Conservation (phyloP, 306 rosid genomes). For the Datisca glomerata region DNA sequence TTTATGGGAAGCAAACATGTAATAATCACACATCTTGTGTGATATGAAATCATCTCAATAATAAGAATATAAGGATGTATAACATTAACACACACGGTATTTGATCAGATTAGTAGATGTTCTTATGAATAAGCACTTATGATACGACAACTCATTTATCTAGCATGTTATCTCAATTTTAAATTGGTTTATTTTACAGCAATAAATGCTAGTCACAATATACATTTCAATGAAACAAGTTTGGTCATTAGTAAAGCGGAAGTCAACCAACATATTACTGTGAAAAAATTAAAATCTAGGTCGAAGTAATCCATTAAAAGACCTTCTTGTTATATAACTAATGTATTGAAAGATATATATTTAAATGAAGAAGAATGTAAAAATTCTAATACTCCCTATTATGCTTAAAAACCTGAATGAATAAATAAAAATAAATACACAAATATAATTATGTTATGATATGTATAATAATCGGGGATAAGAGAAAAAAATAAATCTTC, state of each 20-base stretch:
- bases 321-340: not conserved
- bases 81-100: not conserved
- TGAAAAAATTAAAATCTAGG: not conserved
- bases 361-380: not conserved
- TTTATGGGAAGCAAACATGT: no score
- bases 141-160: not conserved
- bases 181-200: no score
- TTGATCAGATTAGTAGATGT: not conserved
- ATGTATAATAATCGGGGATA: no score
- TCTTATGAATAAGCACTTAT: not conserved
- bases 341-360: not conserved
- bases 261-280: not conserved
- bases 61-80: not conserved
- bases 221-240: not conserved
- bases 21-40: no score
- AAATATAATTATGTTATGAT: no score
- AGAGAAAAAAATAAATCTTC: no score
- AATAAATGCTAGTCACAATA: not conserved
- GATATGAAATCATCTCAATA: no score
- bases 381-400: no score
- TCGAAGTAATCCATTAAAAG: not conserved
- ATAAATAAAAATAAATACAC: no score
- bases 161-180: not conserved
- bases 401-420: no score
- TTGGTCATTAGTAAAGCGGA: not conserved